Evolutionary conservation across 495 filamentous ascomycete genomes (phyloP), one percentile per base, ranked within the genome.

Genomic region (Lineolata rhizophorae): DNA sequence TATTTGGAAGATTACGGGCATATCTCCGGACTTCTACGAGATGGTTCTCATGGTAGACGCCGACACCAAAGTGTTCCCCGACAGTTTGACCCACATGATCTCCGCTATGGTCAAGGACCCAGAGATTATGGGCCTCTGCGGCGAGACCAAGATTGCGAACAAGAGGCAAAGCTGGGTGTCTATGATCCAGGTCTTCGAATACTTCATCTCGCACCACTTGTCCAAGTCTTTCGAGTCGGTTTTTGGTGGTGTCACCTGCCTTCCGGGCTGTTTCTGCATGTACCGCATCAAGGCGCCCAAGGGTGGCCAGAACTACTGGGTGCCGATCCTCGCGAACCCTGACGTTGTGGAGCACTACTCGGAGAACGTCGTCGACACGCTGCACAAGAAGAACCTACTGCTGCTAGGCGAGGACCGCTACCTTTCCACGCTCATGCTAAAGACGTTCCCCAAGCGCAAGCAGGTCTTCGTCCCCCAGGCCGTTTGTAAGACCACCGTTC

Each of bases 111-210:
- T 99, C 45, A 87, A 92, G 50, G 90, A 99, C 49, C 90, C 87
- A 14, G 87, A 95, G 36, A 83, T 99, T 48, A 99, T 99, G 90
- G 90, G 90, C 32, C 65, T 99, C 16, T 99, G 90, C 47, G 90
- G 90, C 36, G 87, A 99, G 56, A 99, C 90, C 14, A 99, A 95
- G 64, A 99, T 99, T 52, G 87, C 90, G 39, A 99, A 99, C 62
- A 99, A 99, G 54, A 72, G 72, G 13, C 68, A 74, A 27, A 80
- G 69, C 41, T 99, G 85, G 84, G 84, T 95, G 17, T 77, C 81
- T 8, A 90, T 90, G 64, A 99, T 99, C 47, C 90, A 99, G 58
- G 90, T 99, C n/a, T 99, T 99, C 46, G 90, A 99, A 60, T 94
- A 97, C 57, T 99, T 94, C 57, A 84, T 99, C 52, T 94, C 85